These are phyloP conservation scores for Saccharomycopsis sp. DNA, from an alignment of 805 yeast species.

Conservation along the genomic window DNA sequence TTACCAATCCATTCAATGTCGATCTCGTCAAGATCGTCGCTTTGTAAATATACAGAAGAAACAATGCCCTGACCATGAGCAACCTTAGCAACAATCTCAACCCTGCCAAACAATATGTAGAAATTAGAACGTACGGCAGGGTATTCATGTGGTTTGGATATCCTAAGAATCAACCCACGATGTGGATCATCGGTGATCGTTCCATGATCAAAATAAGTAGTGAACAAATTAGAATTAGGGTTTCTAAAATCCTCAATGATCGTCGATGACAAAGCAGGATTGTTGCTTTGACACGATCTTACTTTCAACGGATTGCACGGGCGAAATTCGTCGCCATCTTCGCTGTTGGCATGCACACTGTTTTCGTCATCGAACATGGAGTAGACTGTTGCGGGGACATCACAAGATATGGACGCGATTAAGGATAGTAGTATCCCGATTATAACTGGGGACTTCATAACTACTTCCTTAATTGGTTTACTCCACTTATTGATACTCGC, in stretches of 20 bases:
- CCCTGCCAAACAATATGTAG: conserved; percentile 67
- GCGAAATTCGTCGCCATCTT: neutral
- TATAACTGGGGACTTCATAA: neutral
- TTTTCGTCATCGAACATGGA: neutral
- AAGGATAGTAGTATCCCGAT: neutral
- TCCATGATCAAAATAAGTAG: conserved; percentile 13
- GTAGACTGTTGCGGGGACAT: neutral
- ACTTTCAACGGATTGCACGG: conserved; percentile 20
- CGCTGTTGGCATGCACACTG: neutral
- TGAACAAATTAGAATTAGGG: conserved; percentile 9
- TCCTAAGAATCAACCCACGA: conserved; percentile 45
- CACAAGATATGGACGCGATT: neutral
- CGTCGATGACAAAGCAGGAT: conserved; percentile 14
- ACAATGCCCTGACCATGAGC: conserved; percentile 60
- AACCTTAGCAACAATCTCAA: conserved; percentile 52
- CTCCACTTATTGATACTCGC: too few relatives aligned
- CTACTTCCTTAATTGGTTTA: too few relatives aligned
- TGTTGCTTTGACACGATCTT: conserved; percentile 8
- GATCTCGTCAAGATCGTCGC: conserved; percentile 66
- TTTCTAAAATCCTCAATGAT: conserved; percentile 10
- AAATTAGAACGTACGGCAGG: conserved; percentile 58
- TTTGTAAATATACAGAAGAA: conserved; percentile 56
- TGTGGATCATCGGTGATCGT: conserved; percentile 29
- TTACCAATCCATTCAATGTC: conserved; percentile 70
- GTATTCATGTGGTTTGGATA: conserved; percentile 48